A percentile compares a stretch with the other conserved stretches of the same genome.
Evolutionary conservation across 148 eudicot species (phyloP).

Genomic region (Arbutus unedo): DNA sequence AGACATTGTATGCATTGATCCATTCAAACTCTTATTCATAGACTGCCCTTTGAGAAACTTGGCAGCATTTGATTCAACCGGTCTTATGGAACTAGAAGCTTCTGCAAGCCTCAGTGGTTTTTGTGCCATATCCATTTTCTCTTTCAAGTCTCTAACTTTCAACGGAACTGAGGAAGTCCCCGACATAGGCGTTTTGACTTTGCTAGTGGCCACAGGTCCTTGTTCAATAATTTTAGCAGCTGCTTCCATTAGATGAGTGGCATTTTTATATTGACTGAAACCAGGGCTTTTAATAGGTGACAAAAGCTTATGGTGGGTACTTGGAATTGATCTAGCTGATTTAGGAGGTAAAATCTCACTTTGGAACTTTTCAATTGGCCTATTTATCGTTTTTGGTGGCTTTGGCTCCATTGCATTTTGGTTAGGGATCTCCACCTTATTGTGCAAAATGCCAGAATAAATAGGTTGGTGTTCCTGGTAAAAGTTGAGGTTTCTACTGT

Average conservation of each 20-base stretch:
- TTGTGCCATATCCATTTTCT: slow-evolving; percentile 57
- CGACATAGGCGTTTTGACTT: slow-evolving; percentile 45
- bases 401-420: slow-evolving; percentile 37
- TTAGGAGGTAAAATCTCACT: slow-evolving; percentile 78
- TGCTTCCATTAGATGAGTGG: slow-evolving; percentile 85
- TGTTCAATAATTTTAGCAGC: slow-evolving; percentile 82
- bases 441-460: slow-evolving; percentile 35
- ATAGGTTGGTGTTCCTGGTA: slow-evolving; percentile 36
- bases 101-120: slow-evolving; percentile 40
- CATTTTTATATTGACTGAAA: slow-evolving; percentile 60
- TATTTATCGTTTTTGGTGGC: slow-evolving; percentile 38
- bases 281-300: slow-evolving; percentile 85
- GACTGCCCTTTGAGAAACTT: slow-evolving; percentile 57
- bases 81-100: slow-evolving; percentile 31
- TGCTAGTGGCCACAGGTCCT: slow-evolving; percentile 40
- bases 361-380: slow-evolving; percentile 84
- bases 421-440: slow-evolving; percentile 35
- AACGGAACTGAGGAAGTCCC: slow-evolving; percentile 71
- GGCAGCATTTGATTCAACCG: slow-evolving; percentile 56
- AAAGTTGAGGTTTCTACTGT: slow-evolving; percentile 43
- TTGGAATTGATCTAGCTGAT: slow-evolving; percentile 84
- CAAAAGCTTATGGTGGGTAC: slow-evolving; percentile 82
- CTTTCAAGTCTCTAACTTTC: slow-evolving; percentile 60
- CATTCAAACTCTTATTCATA: slow-evolving; percentile 62
- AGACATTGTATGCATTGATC: slow-evolving; percentile 34